These are phyloP conservation scores for Rachicladosporium sp. DNA, from an alignment of 2,329 filamentous ascomycete genomes.

Conservation along the genomic window DNA sequence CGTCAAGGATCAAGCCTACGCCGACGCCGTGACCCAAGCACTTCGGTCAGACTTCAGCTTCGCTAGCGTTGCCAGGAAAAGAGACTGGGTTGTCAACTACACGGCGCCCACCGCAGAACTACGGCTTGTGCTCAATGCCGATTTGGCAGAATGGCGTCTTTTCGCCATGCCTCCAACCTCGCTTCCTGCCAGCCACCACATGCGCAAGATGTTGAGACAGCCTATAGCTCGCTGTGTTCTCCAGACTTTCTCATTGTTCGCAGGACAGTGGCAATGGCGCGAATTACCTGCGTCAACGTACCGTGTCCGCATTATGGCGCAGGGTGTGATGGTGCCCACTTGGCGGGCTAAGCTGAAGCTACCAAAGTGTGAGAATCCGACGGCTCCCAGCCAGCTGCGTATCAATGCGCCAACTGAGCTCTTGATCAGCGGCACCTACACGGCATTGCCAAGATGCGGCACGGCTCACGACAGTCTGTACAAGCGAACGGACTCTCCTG, in stretches of 20 bases:
- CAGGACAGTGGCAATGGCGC: constrained; percentile 31
- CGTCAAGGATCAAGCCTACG: constrained; percentile 12
- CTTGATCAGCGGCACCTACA: constrained; percentile 38
- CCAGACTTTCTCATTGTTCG: constrained; percentile 19
- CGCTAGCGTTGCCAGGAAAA: constrained; percentile 18
- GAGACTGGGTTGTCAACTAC: constrained; percentile 32
- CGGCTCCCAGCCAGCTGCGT: constrained; percentile 32
- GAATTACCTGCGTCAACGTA: constrained; percentile 18
- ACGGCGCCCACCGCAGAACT: constrained; percentile 25
- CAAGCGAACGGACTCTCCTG: constrained; percentile 22
- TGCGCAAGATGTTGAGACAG: constrained; percentile 14
- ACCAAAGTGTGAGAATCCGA: constrained; percentile 27
- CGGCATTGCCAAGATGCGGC: constrained; percentile 43
- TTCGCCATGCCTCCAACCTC: constrained; percentile 12
- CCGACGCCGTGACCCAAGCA: constrained; percentile 20
- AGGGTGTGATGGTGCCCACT: constrained; percentile 16
- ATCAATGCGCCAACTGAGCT: constrained; percentile 25
- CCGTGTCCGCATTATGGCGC: constrained; percentile 14
- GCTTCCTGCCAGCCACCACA: constrained; percentile 11
- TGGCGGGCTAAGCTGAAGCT: constrained; percentile 28
- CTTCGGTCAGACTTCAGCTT: constrained; percentile 25
- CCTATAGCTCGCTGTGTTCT: constrained; percentile 17
- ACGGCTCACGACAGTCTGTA: constrained; percentile 45
- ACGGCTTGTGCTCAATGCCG: constrained; percentile 21
- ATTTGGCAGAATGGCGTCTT: constrained; percentile 17